Percentiles rank a stretch among this genome's conserved stretches.
Evolutionary conservation across 768 basidiomycete species (phyloP).

Genomic region (Termitomyces sp.): DNA sequence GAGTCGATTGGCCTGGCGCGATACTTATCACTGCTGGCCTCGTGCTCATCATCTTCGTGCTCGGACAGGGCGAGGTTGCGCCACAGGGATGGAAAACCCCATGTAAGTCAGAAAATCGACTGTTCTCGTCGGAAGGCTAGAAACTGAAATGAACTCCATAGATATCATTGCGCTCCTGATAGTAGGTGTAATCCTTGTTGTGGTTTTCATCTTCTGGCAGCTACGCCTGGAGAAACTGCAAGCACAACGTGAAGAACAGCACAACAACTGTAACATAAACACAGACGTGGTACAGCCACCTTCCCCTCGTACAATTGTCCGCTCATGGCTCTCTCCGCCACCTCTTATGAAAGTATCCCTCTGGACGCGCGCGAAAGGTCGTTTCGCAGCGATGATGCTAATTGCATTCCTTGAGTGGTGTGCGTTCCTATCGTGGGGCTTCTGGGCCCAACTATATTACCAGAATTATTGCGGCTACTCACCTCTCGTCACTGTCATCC

Average conservation of each 20-base stretch:
- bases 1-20: constrained; percentile 76
- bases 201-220: constrained; percentile 60
- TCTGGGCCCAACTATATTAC: constrained; percentile 55
- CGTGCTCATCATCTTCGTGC: constrained; percentile 62
- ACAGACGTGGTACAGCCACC: background rate
- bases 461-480: constrained; percentile 54
- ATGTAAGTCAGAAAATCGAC: constrained; percentile 11
- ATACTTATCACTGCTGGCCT: constrained; percentile 57
- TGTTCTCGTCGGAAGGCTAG: background rate
- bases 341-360: constrained; percentile 58
- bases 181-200: constrained; percentile 49
- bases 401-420: constrained; percentile 59
- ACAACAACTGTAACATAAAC: background rate
- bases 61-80: constrained; percentile 59
- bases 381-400: constrained; percentile 49
- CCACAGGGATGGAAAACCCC: constrained; percentile 52
- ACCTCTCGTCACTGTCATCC: constrained; percentile 58
- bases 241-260: background rate
- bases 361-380: constrained; percentile 55
- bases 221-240: constrained; percentile 40
- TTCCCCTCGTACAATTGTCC: background rate
- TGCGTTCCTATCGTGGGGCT: constrained; percentile 45
- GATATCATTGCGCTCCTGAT: constrained; percentile 67
- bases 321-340: constrained; percentile 32
- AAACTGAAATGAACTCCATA: constrained; percentile 6